Evolutionary conservation across 208 protist species (phyloP).

Genomic region (Crithidia brevicula): DNA sequence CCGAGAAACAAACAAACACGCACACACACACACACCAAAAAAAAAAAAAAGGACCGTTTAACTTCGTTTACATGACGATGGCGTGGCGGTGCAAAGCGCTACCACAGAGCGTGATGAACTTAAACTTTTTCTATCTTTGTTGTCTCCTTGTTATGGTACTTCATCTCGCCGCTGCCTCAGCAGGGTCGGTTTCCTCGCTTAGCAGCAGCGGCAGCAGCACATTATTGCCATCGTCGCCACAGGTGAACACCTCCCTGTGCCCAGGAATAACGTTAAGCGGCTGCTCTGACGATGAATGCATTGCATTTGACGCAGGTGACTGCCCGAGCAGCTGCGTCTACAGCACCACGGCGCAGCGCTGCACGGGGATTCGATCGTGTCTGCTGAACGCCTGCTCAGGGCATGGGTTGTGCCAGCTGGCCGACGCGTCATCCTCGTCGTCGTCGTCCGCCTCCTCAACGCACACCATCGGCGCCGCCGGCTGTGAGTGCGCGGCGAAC

Average conservation of each 20-base stretch:
- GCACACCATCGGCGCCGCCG: too few species aligned
- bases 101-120: too few species aligned
- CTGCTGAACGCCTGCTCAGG: constrained; percentile 33
- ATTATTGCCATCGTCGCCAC: background rate
- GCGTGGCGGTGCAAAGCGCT: too few species aligned
- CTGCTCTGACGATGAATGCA: constrained; percentile 31
- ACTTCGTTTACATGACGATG: too few species aligned
- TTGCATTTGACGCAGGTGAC: background rate
- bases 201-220: background rate
- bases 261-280: constrained; percentile 19
- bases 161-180: too few species aligned
- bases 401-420: constrained; percentile 34
- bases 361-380: constrained; percentile 25
- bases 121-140: too few species aligned
- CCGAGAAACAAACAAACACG: too few species aligned
- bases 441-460: background rate
- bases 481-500: constrained; percentile 13
- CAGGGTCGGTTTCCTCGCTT: background rate
- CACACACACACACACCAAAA: too few species aligned
- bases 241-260: constrained; percentile 6
- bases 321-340: constrained; percentile 29
- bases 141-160: background rate
- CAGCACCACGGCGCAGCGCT: constrained; percentile 16
- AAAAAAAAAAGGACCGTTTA: too few species aligned
- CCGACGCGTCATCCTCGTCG: background rate